These are phyloP conservation scores for Podospora bellae-mahoneyi DNA, from an alignment of 495 filamentous ascomycete genomes.

Conservation along the genomic window DNA sequence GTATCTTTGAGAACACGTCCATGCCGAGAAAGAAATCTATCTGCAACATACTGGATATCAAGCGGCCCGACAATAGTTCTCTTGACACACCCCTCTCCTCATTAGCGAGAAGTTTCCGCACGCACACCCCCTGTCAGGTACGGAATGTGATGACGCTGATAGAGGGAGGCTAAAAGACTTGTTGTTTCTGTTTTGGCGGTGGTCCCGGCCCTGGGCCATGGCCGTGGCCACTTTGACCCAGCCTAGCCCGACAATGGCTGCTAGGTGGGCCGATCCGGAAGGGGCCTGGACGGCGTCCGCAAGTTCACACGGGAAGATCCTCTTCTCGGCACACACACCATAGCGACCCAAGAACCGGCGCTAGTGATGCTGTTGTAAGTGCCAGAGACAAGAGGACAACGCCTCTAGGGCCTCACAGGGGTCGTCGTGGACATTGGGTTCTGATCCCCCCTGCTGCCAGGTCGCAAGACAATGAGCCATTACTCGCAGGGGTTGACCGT, in stretches of 20 bases:
- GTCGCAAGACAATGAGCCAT: slow-evolving; percentile 23
- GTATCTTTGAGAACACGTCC: neutral
- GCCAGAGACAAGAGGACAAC: neutral
- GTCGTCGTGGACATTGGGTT: slow-evolving; percentile 24
- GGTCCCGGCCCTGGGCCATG: slow-evolving; percentile 21
- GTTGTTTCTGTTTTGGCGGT: slow-evolving; percentile 25
- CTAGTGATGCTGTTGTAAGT: slow-evolving; percentile 16
- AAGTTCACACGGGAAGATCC: slow-evolving; percentile 30
- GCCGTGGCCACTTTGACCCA: slow-evolving; percentile 28
- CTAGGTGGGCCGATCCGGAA: slow-evolving; percentile 34
- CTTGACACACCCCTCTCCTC: neutral
- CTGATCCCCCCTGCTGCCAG: slow-evolving; percentile 18
- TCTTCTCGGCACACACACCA: slow-evolving; percentile 16
- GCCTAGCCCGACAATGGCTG: slow-evolving; percentile 32
- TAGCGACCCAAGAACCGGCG: slow-evolving; percentile 9
- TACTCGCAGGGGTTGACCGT: slow-evolving; percentile 25
- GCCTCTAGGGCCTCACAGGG: slow-evolving; percentile 9
- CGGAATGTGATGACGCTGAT: neutral
- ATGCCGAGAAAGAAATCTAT: neutral
- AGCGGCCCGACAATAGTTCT: neutral
- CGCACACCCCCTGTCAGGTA: neutral
- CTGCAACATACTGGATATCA: neutral
- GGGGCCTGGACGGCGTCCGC: slow-evolving; percentile 24
- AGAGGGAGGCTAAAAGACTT: slow-evolving; percentile 19
- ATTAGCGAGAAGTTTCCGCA: neutral